Base-by-base conservation (phyloP, 2,329 filamentous ascomycete species). In the Hymenoscyphus infarciens region DNA sequence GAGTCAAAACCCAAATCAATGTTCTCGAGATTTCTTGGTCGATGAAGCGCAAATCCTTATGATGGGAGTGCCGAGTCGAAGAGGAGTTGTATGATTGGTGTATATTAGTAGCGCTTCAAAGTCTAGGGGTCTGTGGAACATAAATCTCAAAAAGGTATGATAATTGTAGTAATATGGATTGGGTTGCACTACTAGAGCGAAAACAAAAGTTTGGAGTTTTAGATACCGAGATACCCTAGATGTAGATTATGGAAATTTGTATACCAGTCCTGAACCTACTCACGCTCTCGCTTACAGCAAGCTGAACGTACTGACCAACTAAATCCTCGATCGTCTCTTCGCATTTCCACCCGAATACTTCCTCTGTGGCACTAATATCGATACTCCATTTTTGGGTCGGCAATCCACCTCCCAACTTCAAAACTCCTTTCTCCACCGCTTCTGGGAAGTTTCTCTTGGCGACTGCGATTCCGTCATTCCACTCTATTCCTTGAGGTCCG, bases 391-490 rank as follows among this genome's bases (percentile, higher is more conserved):
- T 16, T 25, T 22, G 63, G n/a, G 55, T 27, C 25, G 22, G 5
- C 45, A 62, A 8, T 33, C 29, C 61, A 11, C 62, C 63, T 25
- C 42, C 60, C 33, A 64, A 55, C 27, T 61, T 64, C 57, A 67
- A 62, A 11, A 58, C 63, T 11, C 66, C 65, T 29, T 60, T 64
- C 62, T 66, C 61, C 22, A 68, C 67, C n/a, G 67, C 66, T 59
- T 64, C 61, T 8, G 64, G 64, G 57, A 68, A 69, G 35, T 59
- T 7, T 58, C 59, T 62, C 49, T 54, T 63, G 54, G 70, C 65
- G 27, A 63, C 35, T 3, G 66, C 55, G 53, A 69, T 58, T 3
- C 65, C 63, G 22, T 69, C 62, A 8, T 72, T 66, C 69, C 70
- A 72, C 11, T 60, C 38, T 10, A 69, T 60, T 2, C 59, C 56